Evolutionary conservation across 805 yeast genomes (phyloP).

Genomic region (Candida nonsorbophila): DNA sequence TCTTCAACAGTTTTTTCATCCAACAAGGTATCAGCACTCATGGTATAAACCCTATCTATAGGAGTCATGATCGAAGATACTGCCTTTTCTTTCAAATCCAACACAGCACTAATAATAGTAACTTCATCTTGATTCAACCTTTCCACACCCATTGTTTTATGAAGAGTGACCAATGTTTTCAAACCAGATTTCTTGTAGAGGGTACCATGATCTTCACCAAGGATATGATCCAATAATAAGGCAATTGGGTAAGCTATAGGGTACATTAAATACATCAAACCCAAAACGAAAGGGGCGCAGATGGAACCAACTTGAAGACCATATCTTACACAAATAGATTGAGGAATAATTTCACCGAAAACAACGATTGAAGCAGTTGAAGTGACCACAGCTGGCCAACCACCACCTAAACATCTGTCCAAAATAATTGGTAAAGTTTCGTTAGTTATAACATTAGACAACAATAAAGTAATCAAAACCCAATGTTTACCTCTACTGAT

Average conservation of each 20-base stretch:
- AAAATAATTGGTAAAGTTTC: conserved; percentile 92
- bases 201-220: conserved; percentile 97
- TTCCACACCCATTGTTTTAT: conserved; percentile 92
- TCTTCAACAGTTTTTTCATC: conserved; percentile 84
- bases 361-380: conserved; percentile 91
- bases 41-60: conserved; percentile 79
- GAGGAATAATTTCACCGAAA: conserved; percentile 96
- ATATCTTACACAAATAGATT: conserved; percentile 85
- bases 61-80: conserved; percentile 93
- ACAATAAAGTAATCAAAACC: conserved; percentile 84
- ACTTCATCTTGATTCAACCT: conserved; percentile 92
- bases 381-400: conserved; percentile 92
- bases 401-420: conserved; percentile 92
- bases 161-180: conserved; percentile 88
- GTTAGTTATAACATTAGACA: conserved; percentile 87
- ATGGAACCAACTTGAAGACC: conserved; percentile 89
- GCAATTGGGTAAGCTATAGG: conserved; percentile 94
- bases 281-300: conserved; percentile 82
- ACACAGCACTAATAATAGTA: conserved; percentile 88
- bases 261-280: conserved; percentile 82
- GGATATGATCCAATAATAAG: conserved; percentile 64
- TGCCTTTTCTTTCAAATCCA: conserved; percentile 88
- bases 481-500: conserved; percentile 89
- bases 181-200: conserved; percentile 88
- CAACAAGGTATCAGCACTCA: conserved; percentile 75